phyloP scores from a whole-genome alignment of 169 alveolate species.

The Plasmodium chabaudi region DNA sequence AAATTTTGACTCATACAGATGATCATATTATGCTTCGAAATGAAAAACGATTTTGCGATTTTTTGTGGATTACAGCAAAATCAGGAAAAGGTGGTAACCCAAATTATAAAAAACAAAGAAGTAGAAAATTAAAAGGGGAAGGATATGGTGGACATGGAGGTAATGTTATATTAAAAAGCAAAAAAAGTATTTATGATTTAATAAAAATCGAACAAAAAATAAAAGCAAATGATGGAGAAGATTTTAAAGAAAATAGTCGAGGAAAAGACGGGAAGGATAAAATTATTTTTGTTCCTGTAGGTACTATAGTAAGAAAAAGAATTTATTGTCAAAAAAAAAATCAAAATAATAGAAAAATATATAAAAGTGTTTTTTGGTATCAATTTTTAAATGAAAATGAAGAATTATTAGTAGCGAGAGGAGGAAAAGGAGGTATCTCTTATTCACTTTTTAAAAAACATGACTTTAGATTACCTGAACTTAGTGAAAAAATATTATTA shows the following conservation, averaged over 20 bases:
- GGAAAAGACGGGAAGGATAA: slow-evolving; percentile 82
- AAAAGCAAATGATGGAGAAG: slow-evolving; percentile 84
- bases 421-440: slow-evolving; percentile 88
- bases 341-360: slow-evolving; percentile 70
- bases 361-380: slow-evolving; percentile 73
- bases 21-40: slow-evolving; percentile 78
- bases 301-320: slow-evolving; percentile 84
- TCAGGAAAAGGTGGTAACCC: slow-evolving; percentile 88
- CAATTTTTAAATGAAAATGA: slow-evolving; percentile 82
- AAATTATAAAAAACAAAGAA: slow-evolving; percentile 77
- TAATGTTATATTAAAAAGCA: slow-evolving; percentile 79
- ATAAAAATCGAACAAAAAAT: slow-evolving; percentile 81
- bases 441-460: slow-evolving; percentile 87
- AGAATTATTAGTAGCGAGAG: slow-evolving; percentile 83
- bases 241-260: slow-evolving; percentile 84
- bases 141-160: slow-evolving; percentile 90
- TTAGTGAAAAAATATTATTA: slow-evolving; percentile 78
- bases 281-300: slow-evolving; percentile 82
- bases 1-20: slow-evolving; percentile 33
- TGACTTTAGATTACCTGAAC: slow-evolving; percentile 85
- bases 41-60: slow-evolving; percentile 85
- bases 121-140: slow-evolving; percentile 82
- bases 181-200: slow-evolving; percentile 81
- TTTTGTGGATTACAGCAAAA: slow-evolving; percentile 78
- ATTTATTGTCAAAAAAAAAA: slow-evolving; percentile 73